Evolutionary conservation across 305 asterid genomes (phyloP).

Genomic region (Nicotiana rustica): DNA sequence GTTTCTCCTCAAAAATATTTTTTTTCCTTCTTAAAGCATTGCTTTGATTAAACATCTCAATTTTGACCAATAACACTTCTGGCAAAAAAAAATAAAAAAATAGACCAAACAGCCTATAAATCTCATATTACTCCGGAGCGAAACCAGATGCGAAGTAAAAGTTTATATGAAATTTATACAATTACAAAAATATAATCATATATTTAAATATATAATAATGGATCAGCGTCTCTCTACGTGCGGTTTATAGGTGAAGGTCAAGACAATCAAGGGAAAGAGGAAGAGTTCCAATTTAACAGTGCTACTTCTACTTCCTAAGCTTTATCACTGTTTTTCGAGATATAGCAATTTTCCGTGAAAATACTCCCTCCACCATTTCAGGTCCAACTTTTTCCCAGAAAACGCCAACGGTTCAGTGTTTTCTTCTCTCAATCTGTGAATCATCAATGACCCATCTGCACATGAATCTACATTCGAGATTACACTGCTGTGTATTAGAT

Average conservation of each 20-base stretch:
- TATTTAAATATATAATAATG: no score
- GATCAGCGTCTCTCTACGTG: no score
- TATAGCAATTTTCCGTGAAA: not conserved
- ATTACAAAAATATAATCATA: no score
- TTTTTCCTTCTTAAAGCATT: no score
- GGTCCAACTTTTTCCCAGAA: not conserved
- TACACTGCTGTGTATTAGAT: not conserved
- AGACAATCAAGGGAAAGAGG: not conserved
- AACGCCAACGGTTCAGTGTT: not conserved
- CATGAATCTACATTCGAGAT: not conserved
- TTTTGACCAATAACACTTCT: no score
- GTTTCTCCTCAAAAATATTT: no score
- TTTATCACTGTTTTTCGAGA: not conserved
- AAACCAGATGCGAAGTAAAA: no score
- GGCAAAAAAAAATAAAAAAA: no score
- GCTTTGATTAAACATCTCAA: no score
- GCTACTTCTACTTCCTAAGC: not conserved
- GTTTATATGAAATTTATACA: no score
- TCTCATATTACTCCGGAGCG: no score
- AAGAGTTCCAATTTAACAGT: conserved; percentile 7
- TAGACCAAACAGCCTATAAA: no score
- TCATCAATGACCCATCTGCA: not conserved
- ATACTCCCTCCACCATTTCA: not conserved
- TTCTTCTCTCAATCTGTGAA: conserved; percentile 2
- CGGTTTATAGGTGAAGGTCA: not conserved